Evolutionary conservation across 2,329 filamentous ascomycete genomes (phyloP).

Genomic region (Cladosporium oxysporum): DNA sequence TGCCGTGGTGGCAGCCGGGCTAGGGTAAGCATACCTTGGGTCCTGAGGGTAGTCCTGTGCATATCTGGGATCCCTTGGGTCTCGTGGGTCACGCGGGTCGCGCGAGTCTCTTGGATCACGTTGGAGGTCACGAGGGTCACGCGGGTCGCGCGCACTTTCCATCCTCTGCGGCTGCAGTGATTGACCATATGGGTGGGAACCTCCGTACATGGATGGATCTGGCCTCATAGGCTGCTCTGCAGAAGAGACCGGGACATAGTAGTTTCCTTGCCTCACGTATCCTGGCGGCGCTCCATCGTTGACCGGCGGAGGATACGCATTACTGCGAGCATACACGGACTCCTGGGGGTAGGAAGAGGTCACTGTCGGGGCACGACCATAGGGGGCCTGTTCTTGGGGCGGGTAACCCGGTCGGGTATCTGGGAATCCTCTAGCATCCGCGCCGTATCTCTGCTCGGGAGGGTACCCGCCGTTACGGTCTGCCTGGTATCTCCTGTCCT

Average conservation of each 20-base stretch:
- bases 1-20: slow-evolving; percentile 37
- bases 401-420: slow-evolving; percentile 23
- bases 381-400: slow-evolving; percentile 6
- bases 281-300: slow-evolving; percentile 37
- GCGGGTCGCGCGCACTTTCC: slow-evolving; percentile 25
- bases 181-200: slow-evolving; percentile 9
- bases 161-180: slow-evolving; percentile 20
- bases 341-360: slow-evolving; percentile 33
- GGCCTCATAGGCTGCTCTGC: slow-evolving; percentile 28
- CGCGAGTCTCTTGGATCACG: slow-evolving; percentile 14
- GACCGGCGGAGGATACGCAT: slow-evolving; percentile 26
- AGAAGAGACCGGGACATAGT: slow-evolving; percentile 36
- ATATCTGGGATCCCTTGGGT: slow-evolving; percentile 28
- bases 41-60: slow-evolving; percentile 34
- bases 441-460: slow-evolving; percentile 26
- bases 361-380: slow-evolving; percentile 27
- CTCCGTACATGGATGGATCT: slow-evolving; percentile 13
- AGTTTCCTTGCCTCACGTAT: slow-evolving; percentile 38
- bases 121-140: slow-evolving; percentile 7
- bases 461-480: slow-evolving; percentile 27
- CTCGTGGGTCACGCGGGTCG: slow-evolving; percentile 13
- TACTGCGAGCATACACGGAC: slow-evolving; percentile 33
- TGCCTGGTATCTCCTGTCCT: slow-evolving; percentile 23
- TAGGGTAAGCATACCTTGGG: slow-evolving; percentile 39
- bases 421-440: slow-evolving; percentile 26